These are phyloP conservation scores for Xylaria sp. DNA, from an alignment of 495 filamentous ascomycete genomes.

Conservation along the genomic window DNA sequence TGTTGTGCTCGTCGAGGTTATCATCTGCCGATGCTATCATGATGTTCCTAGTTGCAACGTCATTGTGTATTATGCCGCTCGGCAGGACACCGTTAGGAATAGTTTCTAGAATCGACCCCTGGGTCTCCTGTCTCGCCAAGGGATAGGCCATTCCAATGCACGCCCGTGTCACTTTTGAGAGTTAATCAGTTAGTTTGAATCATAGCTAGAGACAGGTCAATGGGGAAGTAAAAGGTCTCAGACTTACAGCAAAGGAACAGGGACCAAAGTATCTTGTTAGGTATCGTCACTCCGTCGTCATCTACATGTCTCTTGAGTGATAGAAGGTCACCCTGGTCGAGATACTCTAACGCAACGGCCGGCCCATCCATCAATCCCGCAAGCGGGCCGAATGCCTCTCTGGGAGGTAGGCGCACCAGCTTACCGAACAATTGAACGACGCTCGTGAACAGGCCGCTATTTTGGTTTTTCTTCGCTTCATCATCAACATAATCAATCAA, in stretches of 20 bases:
- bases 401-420: not conserved
- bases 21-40: conserved; percentile 5
- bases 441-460: not conserved
- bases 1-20: not conserved
- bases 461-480: not conserved
- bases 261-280: conserved; percentile 18
- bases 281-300: not conserved
- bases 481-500: not conserved
- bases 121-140: not conserved
- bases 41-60: not conserved
- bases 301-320: not conserved
- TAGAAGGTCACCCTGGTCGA: conserved; percentile 1
- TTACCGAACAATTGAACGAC: not conserved
- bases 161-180: not conserved
- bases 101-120: not conserved
- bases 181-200: not conserved
- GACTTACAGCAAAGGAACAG: conserved; percentile 14
- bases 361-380: not conserved
- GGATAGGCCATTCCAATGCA: conserved; percentile 21
- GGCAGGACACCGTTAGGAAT: not conserved
- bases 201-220: not conserved
- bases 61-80: not conserved
- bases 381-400: not conserved
- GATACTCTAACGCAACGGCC: conserved; percentile 14
- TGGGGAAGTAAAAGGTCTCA: not conserved